phyloP scores from a whole-genome alignment of 2,329 filamentous ascomycete genomes.

The Bipolaris zeicola region DNA sequence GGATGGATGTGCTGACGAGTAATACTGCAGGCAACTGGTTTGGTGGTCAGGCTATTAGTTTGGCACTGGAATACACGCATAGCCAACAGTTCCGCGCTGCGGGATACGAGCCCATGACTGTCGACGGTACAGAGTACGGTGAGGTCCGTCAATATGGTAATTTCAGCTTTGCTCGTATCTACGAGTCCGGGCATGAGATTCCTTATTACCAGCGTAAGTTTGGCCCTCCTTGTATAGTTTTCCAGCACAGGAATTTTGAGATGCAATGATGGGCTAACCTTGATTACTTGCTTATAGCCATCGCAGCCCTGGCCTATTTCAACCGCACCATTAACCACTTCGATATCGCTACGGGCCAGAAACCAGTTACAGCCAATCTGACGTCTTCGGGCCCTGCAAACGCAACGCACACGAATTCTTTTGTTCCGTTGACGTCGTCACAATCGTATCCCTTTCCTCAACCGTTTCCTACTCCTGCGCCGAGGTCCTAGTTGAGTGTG shows the following conservation, averaged over 20 bases:
- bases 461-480: slow-evolving; percentile 20
- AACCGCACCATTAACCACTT: slow-evolving; percentile 46
- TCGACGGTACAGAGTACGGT: slow-evolving; percentile 49
- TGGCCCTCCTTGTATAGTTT: not conserved
- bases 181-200: slow-evolving; percentile 51
- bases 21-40: slow-evolving; percentile 44
- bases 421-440: slow-evolving; percentile 39
- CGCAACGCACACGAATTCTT: slow-evolving; percentile 49
- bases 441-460: slow-evolving; percentile 11
- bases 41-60: slow-evolving; percentile 45
- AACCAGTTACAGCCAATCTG: slow-evolving; percentile 42
- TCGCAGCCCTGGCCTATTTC: slow-evolving; percentile 46
- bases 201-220: slow-evolving; percentile 49
- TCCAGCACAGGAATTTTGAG: too few relatives aligned
- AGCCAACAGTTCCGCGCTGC: slow-evolving; percentile 31
- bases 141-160: slow-evolving; percentile 50
- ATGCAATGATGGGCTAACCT: not conserved
- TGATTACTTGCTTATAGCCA: slow-evolving; percentile 4
- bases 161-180: slow-evolving; percentile 49
- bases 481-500: slow-evolving; percentile 6
- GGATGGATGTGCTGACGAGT: too few relatives aligned
- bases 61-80: slow-evolving; percentile 47
- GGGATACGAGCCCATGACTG: slow-evolving; percentile 41
- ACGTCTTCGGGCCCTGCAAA: slow-evolving; percentile 42
- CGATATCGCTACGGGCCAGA: slow-evolving; percentile 45